A percentile compares a stretch with the other conserved stretches of the same genome.
phyloP scores from a whole-genome alignment of 768 basidiomycete species.

The Polyporus arcularius region DNA sequence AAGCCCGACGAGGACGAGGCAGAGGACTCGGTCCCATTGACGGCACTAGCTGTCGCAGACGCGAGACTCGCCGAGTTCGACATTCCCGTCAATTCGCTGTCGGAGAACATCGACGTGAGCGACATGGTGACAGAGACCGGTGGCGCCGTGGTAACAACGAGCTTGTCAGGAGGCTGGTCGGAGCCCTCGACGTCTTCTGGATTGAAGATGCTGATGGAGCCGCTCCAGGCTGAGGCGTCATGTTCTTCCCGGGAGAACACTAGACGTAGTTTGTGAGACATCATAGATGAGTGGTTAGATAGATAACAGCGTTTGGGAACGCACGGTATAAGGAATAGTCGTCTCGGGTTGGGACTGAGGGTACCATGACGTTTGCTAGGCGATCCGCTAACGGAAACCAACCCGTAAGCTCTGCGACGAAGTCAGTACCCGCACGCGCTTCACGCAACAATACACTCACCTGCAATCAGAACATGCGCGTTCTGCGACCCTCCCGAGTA shows the following conservation, averaged over 20 bases:
- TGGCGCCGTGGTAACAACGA: slow-evolving; percentile 16
- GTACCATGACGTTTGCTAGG: slow-evolving; percentile 17
- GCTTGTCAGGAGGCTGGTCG: slow-evolving; percentile 3
- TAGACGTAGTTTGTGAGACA: neutral
- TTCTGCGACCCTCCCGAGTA: slow-evolving; percentile 5
- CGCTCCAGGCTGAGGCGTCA: slow-evolving; percentile 11
- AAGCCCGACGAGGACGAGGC: neutral
- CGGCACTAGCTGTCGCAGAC: neutral
- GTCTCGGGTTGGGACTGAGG: slow-evolving; percentile 9
- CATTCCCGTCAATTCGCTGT: slow-evolving; percentile 6
- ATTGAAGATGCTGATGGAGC: slow-evolving; percentile 19
- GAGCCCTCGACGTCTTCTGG: slow-evolving; percentile 13
- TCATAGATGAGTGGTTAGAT: too few relatives aligned
- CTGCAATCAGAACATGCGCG: slow-evolving; percentile 5
- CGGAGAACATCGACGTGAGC: slow-evolving; percentile 6
- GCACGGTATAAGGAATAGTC: slow-evolving; percentile 14
- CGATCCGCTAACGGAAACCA: slow-evolving; percentile 17
- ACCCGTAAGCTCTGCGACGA: slow-evolving; percentile 10
- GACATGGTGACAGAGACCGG: slow-evolving; percentile 9
- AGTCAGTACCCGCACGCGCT: neutral
- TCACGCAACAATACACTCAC: neutral
- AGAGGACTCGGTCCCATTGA: too few relatives aligned
- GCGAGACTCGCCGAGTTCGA: neutral
- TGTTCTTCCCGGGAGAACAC: slow-evolving; percentile 15
- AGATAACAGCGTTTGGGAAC: neutral